phyloP scores from a whole-genome alignment of 805 yeast genomes.

The Ogataea siamensis region DNA sequence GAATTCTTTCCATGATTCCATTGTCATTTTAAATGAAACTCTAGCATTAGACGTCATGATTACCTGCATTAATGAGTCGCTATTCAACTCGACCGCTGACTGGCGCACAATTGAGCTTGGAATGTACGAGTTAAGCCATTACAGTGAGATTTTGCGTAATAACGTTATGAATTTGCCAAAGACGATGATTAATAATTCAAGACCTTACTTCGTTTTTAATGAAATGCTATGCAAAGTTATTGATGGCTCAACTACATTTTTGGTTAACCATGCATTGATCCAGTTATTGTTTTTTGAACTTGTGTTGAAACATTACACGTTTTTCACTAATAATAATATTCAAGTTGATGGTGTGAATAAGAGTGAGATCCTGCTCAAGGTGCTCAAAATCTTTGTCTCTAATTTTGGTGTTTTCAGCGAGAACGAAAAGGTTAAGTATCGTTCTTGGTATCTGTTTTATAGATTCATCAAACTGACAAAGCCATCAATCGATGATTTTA shows the following conservation, averaged over 20 bases:
- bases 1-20: constrained; percentile 79
- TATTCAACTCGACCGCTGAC: constrained; percentile 34
- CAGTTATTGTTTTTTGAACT: constrained; percentile 83
- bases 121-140: constrained; percentile 72
- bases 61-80: constrained; percentile 47
- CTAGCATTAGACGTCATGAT: constrained; percentile 36
- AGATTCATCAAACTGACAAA: constrained; percentile 77
- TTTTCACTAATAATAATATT: constrained; percentile 46
- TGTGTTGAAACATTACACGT: constrained; percentile 71
- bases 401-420: constrained; percentile 78
- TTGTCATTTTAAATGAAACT: constrained; percentile 45
- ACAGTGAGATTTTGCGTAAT: constrained; percentile 76
- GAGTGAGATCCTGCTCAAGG: constrained; percentile 53
- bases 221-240: constrained; percentile 53
- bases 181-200: constrained; percentile 59
- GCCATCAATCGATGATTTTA: constrained; percentile 52
- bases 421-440: constrained; percentile 68
- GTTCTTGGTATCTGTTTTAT: constrained; percentile 89
- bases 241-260: constrained; percentile 35
- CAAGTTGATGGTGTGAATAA: constrained; percentile 41
- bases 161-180: constrained; percentile 72
- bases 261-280: constrained; percentile 73
- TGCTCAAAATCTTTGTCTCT: constrained; percentile 76
- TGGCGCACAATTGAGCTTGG: constrained; percentile 91
- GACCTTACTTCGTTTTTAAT: constrained; percentile 61